Evolutionary conservation across 306 rosid genomes (phyloP).

Genomic region (Bauhinia variegata): DNA sequence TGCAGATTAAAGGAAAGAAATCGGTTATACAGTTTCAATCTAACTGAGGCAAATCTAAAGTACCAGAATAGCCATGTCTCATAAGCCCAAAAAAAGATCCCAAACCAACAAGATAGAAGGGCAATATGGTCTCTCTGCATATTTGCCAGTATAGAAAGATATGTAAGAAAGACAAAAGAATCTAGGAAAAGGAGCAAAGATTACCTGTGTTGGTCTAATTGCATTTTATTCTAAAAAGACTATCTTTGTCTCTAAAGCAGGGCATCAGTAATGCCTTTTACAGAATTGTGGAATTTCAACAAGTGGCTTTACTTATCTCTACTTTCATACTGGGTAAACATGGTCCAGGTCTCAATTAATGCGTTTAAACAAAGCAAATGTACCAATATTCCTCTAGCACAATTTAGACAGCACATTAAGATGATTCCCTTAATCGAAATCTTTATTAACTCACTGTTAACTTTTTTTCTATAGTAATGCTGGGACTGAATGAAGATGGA

Average conservation of each 20-base stretch:
- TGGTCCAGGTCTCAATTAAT: constrained; percentile 23
- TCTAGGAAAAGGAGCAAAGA: constrained; percentile 41
- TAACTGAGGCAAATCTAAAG: constrained; percentile 14
- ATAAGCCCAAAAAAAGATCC: not conserved
- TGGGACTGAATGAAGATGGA: constrained; percentile 28
- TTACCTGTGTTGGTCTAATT: constrained; percentile 4
- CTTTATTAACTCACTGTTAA: constrained; percentile 20
- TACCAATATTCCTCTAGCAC: constrained; percentile 33
- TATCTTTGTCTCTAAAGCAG: constrained; percentile 54
- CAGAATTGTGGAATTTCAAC: constrained; percentile 46
- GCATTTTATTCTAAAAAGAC: constrained; percentile 41
- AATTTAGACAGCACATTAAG: constrained; percentile 8
- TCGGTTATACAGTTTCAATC: constrained; percentile 6
- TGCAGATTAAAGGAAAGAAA: constrained; percentile 18
- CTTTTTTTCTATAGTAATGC: constrained; percentile 8
- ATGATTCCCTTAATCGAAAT: not conserved
- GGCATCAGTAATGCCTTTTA: constrained; percentile 28
- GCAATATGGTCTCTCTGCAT: constrained; percentile 13
- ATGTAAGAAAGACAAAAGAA: constrained; percentile 44
- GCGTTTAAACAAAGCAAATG: constrained; percentile 45
- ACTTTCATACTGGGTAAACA: constrained; percentile 12
- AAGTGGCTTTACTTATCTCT: constrained; percentile 33
- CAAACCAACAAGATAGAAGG: constrained; percentile 1
- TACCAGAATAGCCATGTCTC: constrained; percentile 25
- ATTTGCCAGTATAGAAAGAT: constrained; percentile 18